Base-by-base conservation (phyloP, 306 rosid genomes). In the Gynostemma pentaphyllum region DNA sequence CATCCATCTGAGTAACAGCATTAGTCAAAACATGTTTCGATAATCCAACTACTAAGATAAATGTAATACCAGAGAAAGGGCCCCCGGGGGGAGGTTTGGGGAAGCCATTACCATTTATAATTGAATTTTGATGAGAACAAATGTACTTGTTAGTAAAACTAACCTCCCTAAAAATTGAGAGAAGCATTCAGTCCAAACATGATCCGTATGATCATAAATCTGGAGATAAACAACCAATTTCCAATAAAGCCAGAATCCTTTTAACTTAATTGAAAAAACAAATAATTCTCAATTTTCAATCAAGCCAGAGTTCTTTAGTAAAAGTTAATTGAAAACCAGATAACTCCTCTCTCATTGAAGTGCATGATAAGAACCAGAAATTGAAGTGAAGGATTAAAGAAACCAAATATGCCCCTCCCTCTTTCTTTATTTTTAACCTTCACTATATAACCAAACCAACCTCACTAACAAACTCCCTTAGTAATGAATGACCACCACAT, bases 141-240 rank as follows among this genome's bases (percentile, higher is more conserved):
- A 28, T 39, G 21, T 46, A 37, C 11, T 46, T 5, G 39, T 13
- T 32, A 16, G 57, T 62, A 44, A 34, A 63, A 62, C 49, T 45
- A 76, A 92, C 98, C 98, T 88, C 78, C 90, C 94, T 47, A 85
- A 32, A 45, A 53, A 45, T 64, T 66, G 75, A 76, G 95, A 92
- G 82, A 79, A 92, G 83, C 98, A 92, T 74, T 92, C 98, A 21
- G 95, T 92, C 96, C 98, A 92, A 75, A 85, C 81, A 82, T 92
- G 98, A 83, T 92, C 96, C 0, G 88, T 82, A 29, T 82, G 80
- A 84, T 82, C 95, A 75, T 77, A 41, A 70, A 92, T 73, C 98
- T 92, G 86, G 64, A 74, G 76, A 45, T 24, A 21, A 45, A 70
- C 45, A 41, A 27, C 52, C 52, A 23, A 15, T 32, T 61, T 48